Percentiles rank a stretch among this genome's conserved stretches.
Conservation (phyloP, 148 eudicot genomes). For the Mesembryanthemum crystallinum region DNA sequence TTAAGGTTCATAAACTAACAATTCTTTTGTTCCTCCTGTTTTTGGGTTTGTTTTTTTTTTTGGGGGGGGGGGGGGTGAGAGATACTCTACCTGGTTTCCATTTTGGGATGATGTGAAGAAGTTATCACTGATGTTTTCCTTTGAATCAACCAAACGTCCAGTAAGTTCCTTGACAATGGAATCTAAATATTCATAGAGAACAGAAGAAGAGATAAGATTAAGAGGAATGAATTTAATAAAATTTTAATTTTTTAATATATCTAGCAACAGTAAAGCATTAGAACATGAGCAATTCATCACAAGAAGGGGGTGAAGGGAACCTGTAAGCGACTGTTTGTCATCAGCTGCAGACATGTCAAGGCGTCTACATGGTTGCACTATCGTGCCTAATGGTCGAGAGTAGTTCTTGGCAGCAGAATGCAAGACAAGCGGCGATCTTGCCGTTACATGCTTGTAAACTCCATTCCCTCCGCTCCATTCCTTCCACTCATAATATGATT, state of each 20-base stretch:
- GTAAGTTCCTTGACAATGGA: conserved; percentile 55
- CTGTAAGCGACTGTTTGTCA: conserved; percentile 50
- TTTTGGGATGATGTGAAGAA: conserved; percentile 46
- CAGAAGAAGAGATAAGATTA: background rate
- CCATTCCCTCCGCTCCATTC: conserved; percentile 69
- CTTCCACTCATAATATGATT: conserved; percentile 80
- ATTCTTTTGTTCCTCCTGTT: too few relatives aligned
- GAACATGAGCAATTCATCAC: background rate
- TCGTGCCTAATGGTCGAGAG: conserved; percentile 28
- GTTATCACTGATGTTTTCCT: conserved; percentile 72
- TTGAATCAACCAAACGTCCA: conserved; percentile 55
- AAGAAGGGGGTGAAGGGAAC: conserved; percentile 27
- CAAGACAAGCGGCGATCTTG: conserved; percentile 53
- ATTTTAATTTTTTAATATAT: too few relatives aligned
- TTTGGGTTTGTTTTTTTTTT: too few relatives aligned
- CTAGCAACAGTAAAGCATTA: background rate
- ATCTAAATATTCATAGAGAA: conserved; percentile 37
- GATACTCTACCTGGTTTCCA: conserved; percentile 46
- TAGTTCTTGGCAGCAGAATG: conserved; percentile 51
- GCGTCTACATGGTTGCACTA: conserved; percentile 35
- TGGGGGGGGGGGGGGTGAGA: background rate
- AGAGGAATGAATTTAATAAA: background rate
- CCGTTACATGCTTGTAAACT: conserved; percentile 47
- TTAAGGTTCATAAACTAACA: background rate
- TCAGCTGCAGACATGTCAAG: conserved; percentile 48